Base-by-base conservation (phyloP, 768 basidiomycete genomes). In the Leucosporidium scottii region DNA sequence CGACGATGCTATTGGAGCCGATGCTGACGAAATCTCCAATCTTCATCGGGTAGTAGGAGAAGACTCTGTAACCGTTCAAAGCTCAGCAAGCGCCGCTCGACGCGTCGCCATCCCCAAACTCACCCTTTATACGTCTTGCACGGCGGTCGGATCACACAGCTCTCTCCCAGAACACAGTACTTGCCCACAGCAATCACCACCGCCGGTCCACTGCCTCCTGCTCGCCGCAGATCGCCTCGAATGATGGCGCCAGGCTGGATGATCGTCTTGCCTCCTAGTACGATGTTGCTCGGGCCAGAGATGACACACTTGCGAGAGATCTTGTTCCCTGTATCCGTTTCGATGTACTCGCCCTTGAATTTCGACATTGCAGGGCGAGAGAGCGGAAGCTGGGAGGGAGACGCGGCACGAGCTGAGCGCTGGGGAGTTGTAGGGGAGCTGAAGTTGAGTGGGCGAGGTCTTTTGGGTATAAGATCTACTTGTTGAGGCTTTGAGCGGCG, bases 21-120 rank as follows among this genome's bases (percentile, higher is more conserved):
- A 99, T 90, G 69, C 94, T 88, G 28, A 98, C 96, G 76, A 91
- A 86, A 79, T 98, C 93, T 4, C 91, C 91, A 15, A 99, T 86
- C 77, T 93, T 92, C 87, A 97, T 91, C 8, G 94, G 94, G 75
- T 98, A 97, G 79, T 93, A 97, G 76, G 97, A 69, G 67, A 77
- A 78, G 47, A 67, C 64, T 1, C 78, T 78, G 63, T 31, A 57
- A 4, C 12, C 51, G 27, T 9, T 2, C 31, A 57, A 36, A 3
- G 27, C 5, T 47, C 58, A 49, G 47, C 59, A 21, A 27, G 17
- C 27, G 28, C 12, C 48, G 3, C 60, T 3, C 60, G 23, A 51
- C 3, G n/a, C 58, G 36, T 10, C 39, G 44, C 21, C 21, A 3
- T 15, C 25, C 10, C 7, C 30, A 17, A 18, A 58, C 78, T 62